phyloP scores from a whole-genome alignment of 2,329 filamentous ascomycete species.

The Cercospora sojina region DNA sequence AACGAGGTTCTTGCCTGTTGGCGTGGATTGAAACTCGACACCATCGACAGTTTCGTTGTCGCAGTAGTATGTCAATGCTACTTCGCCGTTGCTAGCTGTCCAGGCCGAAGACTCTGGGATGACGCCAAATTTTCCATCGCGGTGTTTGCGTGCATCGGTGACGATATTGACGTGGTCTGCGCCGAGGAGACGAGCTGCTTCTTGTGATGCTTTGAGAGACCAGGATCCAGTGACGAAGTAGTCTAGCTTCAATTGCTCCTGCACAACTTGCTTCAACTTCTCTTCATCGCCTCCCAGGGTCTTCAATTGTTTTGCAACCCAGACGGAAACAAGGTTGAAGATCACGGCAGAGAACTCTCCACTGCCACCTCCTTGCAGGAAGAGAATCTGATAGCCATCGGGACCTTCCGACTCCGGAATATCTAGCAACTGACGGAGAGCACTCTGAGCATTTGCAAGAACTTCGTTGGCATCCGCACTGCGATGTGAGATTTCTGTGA shows the following conservation, averaged over 20 bases:
- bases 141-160: slow-evolving; percentile 58
- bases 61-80: slow-evolving; percentile 81
- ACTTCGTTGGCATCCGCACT: slow-evolving; percentile 75
- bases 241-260: slow-evolving; percentile 73
- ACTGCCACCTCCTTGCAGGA: slow-evolving; percentile 82
- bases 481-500: slow-evolving; percentile 89
- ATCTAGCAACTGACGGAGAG: slow-evolving; percentile 71
- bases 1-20: slow-evolving; percentile 70
- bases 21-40: slow-evolving; percentile 79
- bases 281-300: slow-evolving; percentile 55
- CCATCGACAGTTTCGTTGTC: slow-evolving; percentile 94
- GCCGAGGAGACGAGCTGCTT: slow-evolving; percentile 75
- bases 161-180: slow-evolving; percentile 77
- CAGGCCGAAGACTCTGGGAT: slow-evolving; percentile 77
- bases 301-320: slow-evolving; percentile 62
- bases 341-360: slow-evolving; percentile 81
- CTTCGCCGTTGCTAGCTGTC: slow-evolving; percentile 64
- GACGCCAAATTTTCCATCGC: slow-evolving; percentile 75
- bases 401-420: slow-evolving; percentile 78
- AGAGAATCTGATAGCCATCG: slow-evolving; percentile 80
- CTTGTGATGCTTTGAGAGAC: slow-evolving; percentile 85
- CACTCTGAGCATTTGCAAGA: slow-evolving; percentile 73
- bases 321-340: slow-evolving; percentile 80
- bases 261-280: slow-evolving; percentile 62
- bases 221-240: slow-evolving; percentile 89